Conservation (phyloP, 2,329 filamentous ascomycete genomes). For the Colletotrichum horii region DNA sequence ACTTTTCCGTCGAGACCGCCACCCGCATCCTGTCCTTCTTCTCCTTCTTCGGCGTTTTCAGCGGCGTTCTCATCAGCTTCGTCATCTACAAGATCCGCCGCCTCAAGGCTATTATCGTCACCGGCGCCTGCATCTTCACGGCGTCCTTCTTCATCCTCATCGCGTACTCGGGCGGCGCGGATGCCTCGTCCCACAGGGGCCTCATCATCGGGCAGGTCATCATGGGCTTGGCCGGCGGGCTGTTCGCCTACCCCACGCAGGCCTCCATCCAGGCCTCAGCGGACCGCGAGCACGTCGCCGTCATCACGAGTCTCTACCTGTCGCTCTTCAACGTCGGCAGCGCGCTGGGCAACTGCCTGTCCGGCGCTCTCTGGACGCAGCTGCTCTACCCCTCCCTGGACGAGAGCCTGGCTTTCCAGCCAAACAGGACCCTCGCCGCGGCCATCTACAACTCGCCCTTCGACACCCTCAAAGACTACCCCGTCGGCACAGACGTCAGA, state of each 20-base stretch:
- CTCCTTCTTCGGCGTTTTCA: conserved; percentile 57
- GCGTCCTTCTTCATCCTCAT: conserved; percentile 63
- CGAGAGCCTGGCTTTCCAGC: conserved; percentile 36
- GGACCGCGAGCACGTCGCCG: conserved; percentile 40
- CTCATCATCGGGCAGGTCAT: conserved; percentile 62
- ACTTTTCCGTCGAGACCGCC: conserved; percentile 58
- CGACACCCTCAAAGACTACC: conserved; percentile 33
- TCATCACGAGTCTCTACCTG: conserved; percentile 43
- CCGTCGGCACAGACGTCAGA: conserved; percentile 26
- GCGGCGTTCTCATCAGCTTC: conserved; percentile 55
- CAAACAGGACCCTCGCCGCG: conserved; percentile 37
- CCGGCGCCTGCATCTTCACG: conserved; percentile 60
- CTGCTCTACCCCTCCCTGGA: conserved; percentile 37
- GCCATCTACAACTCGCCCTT: conserved; percentile 44
- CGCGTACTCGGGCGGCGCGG: conserved; percentile 55
- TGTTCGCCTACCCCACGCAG: conserved; percentile 54
- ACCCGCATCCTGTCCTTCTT: conserved; percentile 64
- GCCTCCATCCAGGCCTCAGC: conserved; percentile 45
- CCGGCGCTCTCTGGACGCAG: conserved; percentile 48
- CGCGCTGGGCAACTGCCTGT: conserved; percentile 44
- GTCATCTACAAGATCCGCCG: conserved; percentile 57
- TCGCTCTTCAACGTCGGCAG: conserved; percentile 47
- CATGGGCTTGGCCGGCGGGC: conserved; percentile 61
- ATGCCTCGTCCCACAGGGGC: conserved; percentile 46
- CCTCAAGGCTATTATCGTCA: conserved; percentile 63